phyloP scores from a whole-genome alignment of 192 early-diverging fungal species.

The Phlyctochytrium bullatum region DNA sequence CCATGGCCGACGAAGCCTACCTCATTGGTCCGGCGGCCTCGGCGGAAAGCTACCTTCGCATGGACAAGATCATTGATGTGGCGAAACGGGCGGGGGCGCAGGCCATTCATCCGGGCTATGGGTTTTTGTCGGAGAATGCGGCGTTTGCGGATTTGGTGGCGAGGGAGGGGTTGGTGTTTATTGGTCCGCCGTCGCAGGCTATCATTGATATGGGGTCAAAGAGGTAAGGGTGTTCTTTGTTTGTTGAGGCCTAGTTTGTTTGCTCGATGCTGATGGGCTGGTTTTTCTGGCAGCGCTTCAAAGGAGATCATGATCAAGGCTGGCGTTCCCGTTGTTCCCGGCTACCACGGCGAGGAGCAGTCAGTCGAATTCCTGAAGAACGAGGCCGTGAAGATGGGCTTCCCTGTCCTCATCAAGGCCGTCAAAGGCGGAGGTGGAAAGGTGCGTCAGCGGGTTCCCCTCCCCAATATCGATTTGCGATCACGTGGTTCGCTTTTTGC shows the following conservation, averaged over 20 bases:
- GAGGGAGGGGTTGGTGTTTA: constrained; percentile 71
- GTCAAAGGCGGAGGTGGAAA: constrained; percentile 96
- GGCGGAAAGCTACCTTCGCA: constrained; percentile 77
- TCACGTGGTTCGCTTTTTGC: too few species aligned
- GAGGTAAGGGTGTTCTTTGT: constrained; percentile 37
- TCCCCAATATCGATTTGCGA: background rate
- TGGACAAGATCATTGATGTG: constrained; percentile 78
- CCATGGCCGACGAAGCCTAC: constrained; percentile 93
- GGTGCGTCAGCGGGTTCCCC: background rate
- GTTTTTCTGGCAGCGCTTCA: constrained; percentile 62
- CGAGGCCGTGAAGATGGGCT: constrained; percentile 80
- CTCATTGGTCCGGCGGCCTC: constrained; percentile 82
- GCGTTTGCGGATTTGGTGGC: constrained; percentile 77
- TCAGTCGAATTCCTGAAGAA: constrained; percentile 67
- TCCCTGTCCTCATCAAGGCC: constrained; percentile 97
- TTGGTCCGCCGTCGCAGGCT: constrained; percentile 84
- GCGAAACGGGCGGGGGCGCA: constrained; percentile 73
- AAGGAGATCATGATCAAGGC: constrained; percentile 91
- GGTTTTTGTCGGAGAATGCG: constrained; percentile 93
- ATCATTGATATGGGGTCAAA: constrained; percentile 94
- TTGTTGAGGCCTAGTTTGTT: too few species aligned
- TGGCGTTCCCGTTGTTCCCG: constrained; percentile 87
- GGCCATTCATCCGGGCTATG: constrained; percentile 97
- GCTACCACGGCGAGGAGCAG: constrained; percentile 90
- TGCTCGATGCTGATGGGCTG: background rate